Conservation (phyloP, 2,329 filamentous ascomycete genomes). For the Penicillium hesseltinei region DNA sequence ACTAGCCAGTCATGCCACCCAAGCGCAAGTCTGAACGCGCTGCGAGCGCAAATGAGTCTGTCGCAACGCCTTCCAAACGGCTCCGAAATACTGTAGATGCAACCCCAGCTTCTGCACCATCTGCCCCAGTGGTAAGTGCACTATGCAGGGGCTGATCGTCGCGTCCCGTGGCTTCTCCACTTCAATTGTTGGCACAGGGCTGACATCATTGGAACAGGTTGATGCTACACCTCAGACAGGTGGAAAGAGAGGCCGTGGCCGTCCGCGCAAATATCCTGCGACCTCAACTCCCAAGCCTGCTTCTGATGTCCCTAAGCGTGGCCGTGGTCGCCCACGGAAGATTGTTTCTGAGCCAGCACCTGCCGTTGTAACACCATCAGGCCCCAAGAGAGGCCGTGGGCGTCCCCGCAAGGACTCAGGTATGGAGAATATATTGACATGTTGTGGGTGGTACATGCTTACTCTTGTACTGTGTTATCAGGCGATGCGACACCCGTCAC, state of each 20-base stretch:
- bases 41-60: slow-evolving; percentile 17
- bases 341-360: slow-evolving; percentile 16
- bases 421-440: not conserved
- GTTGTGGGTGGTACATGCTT: not conserved
- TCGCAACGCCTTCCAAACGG: slow-evolving; percentile 25
- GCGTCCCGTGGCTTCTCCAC: slow-evolving; percentile 7
- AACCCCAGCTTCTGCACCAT: not conserved
- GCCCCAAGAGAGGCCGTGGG: slow-evolving; percentile 20
- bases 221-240: slow-evolving; percentile 21
- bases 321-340: slow-evolving; percentile 35
- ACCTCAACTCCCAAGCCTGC: slow-evolving; percentile 22
- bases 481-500: slow-evolving; percentile 9
- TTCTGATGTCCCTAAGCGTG: slow-evolving; percentile 32
- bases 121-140: slow-evolving; percentile 14
- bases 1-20: slow-evolving; percentile 8
- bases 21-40: slow-evolving; percentile 32
- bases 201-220: slow-evolving; percentile 3
- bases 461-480: not conserved
- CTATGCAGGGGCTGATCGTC: slow-evolving; percentile 14
- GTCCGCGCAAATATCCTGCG: slow-evolving; percentile 35
- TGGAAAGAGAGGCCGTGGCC: slow-evolving; percentile 36
- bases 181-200: slow-evolving; percentile 3
- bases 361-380: slow-evolving; percentile 3
- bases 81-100: slow-evolving; percentile 14
- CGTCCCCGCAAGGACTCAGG: slow-evolving; percentile 15